Base-by-base conservation (phyloP, 352 stramenopile genomes). In the Globisporangium alternatum region DNA sequence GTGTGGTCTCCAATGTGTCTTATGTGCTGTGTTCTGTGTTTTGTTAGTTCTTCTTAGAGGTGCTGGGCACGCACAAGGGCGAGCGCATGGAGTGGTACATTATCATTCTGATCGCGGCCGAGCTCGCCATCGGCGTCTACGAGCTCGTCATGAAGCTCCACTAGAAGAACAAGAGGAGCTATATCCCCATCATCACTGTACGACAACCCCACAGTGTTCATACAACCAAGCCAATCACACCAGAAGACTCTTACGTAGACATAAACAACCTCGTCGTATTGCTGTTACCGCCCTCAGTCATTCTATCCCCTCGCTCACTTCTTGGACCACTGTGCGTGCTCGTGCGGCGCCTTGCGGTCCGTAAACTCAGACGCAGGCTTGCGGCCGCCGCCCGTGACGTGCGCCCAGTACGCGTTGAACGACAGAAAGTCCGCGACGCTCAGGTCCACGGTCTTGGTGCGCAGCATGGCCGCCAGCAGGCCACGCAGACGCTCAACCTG, bases 51-150 rank as follows among this genome's bases (percentile, higher is more conserved):
- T 99, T 99, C 81, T 76, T 99, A 56, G 96, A 99, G 72, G 93
- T 99, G 53, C 73, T 99, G n/a, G 83, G 97, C 48, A 89, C 95
- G 31, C 90, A 99, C 74, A 99, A 99, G 76, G 87, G 88, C 63
- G 81, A 92, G 64, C 85, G 88, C 55, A 82, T 98, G 70, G 97
- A 99, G 78, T 99, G 96, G 96, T 98, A 98, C 65, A 98, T 99
- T 79, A 98, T 99, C 81, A 91, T 98, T 45, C 72, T 99, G 19
- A 99, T 99, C 71, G 83, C 86, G 19, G 91, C 97, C 22, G 97
- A 99, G 77, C 90, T 98, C 37, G 76, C 93, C 31, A 86, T 99
- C 67, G 97, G 81, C 55, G 67, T 88, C 33, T 96, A 93, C 66
- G 84, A 92, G 59, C 71, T 95, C 39, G 65, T 81, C 39, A 83